phyloP scores from a whole-genome alignment of 208 protist species.

The Crithidia fasciculata region DNA sequence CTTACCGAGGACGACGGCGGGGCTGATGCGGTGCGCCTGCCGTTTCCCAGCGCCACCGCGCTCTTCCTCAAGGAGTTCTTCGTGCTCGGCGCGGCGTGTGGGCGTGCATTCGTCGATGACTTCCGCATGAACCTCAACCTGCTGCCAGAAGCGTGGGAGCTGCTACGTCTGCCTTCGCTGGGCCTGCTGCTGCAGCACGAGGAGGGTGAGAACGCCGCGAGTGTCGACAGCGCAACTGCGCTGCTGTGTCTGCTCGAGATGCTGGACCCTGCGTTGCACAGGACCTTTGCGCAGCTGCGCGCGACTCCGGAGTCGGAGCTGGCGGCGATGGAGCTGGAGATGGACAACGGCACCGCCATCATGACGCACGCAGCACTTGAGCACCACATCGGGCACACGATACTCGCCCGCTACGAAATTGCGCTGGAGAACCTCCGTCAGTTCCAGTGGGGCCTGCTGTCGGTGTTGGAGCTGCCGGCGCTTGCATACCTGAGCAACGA shows the following conservation, averaged over 20 bases:
- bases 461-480: conserved; percentile 58
- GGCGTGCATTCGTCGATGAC: conserved; percentile 77
- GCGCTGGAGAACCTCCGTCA: conserved; percentile 59
- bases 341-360: conserved; percentile 46
- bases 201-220: background rate
- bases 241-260: conserved; percentile 35
- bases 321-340: conserved; percentile 54
- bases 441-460: conserved; percentile 69
- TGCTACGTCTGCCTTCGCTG: conserved; percentile 38
- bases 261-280: conserved; percentile 57
- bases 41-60: conserved; percentile 61
- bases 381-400: conserved; percentile 28
- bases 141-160: conserved; percentile 55
- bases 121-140: conserved; percentile 72
- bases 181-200: conserved; percentile 5
- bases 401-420: conserved; percentile 41
- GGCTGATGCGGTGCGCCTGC: conserved; percentile 26
- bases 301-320: conserved; percentile 45
- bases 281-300: conserved; percentile 55
- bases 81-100: conserved; percentile 73
- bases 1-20: conserved; percentile 55
- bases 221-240: background rate
- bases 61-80: conserved; percentile 67
- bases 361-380: conserved; percentile 25
- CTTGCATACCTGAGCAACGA: conserved; percentile 61